Evolutionary conservation across 225 moss, liverwort and hornwort genomes (phyloP).

Genomic region (Marchantia paleacea): DNA sequence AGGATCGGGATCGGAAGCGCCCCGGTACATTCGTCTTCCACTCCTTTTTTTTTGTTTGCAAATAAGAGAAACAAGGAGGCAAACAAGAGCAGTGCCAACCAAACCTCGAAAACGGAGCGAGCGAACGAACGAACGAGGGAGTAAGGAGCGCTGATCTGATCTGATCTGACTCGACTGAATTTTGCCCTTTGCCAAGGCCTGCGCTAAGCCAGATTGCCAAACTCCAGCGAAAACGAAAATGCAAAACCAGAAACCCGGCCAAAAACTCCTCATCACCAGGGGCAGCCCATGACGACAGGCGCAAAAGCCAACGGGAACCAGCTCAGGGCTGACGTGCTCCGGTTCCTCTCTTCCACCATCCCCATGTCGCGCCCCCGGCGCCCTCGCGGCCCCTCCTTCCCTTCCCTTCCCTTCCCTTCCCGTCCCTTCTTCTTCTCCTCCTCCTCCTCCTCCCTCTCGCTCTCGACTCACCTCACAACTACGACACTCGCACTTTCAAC

Average conservation of each 20-base stretch:
- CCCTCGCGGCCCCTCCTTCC: slow-evolving; percentile 13
- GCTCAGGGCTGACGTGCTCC: slow-evolving; percentile 27
- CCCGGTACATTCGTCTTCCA: slow-evolving; percentile 1
- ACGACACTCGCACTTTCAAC: background rate
- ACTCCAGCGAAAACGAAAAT: slow-evolving; percentile 11
- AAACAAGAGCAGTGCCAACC: slow-evolving; percentile 28
- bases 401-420: background rate
- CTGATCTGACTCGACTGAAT: slow-evolving; percentile 17
- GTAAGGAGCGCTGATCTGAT: slow-evolving; percentile 11
- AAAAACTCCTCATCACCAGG: slow-evolving; percentile 21
- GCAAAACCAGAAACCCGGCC: slow-evolving; percentile 18
- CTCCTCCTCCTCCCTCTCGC: slow-evolving; percentile 7
- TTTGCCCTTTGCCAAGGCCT: slow-evolving; percentile 4
- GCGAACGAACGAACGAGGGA: background rate
- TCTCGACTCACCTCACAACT: slow-evolving; percentile 5
- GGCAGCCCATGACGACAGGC: slow-evolving; percentile 16
- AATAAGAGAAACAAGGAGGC: slow-evolving; percentile 15
- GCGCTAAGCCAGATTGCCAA: slow-evolving; percentile 1
- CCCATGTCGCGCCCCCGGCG: slow-evolving; percentile 23
- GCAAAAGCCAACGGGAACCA: slow-evolving; percentile 20
- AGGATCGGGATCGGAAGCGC: slow-evolving; percentile 24
- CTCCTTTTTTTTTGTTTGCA: slow-evolving; percentile 3
- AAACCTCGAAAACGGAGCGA: slow-evolving; percentile 19
- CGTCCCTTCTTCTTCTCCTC: background rate
- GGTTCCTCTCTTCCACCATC: slow-evolving; percentile 9